phyloP scores from a whole-genome alignment of 148 eudicot genomes.

The Limonium bicolor region DNA sequence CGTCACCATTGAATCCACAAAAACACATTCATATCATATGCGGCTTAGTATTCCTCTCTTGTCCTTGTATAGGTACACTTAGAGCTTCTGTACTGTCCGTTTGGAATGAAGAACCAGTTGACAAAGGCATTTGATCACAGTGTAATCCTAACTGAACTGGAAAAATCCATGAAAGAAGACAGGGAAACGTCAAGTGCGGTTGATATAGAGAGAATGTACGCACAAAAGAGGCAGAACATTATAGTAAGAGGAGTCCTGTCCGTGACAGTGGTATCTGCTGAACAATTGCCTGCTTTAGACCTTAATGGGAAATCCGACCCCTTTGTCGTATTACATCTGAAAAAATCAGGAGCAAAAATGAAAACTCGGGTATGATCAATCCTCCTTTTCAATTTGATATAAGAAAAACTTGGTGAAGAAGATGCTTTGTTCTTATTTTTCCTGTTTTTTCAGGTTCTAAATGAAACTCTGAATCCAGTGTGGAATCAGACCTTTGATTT shows the following conservation, averaged over 20 bases:
- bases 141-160: slow-evolving; percentile 47
- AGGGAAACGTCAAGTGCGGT: slow-evolving; percentile 18
- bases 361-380: slow-evolving; percentile 63
- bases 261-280: slow-evolving; percentile 61
- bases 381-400: not conserved
- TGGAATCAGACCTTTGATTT: slow-evolving; percentile 95
- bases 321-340: slow-evolving; percentile 48
- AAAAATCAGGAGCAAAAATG: slow-evolving; percentile 45
- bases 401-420: not conserved
- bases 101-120: slow-evolving; percentile 39
- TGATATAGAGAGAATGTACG: slow-evolving; percentile 21
- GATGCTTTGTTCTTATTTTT: slow-evolving; percentile 1
- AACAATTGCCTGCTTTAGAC: slow-evolving; percentile 64
- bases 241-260: slow-evolving; percentile 81
- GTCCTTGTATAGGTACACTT: slow-evolving; percentile 56
- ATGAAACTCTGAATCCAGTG: slow-evolving; percentile 66
- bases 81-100: slow-evolving; percentile 75
- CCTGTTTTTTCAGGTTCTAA: slow-evolving; percentile 42
- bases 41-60: too few species aligned
- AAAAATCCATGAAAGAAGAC: slow-evolving; percentile 44
- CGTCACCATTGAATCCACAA: too few species aligned
- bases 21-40: too few species aligned
- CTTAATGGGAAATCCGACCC: slow-evolving; percentile 79
- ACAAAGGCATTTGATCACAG: slow-evolving; percentile 33
- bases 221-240: slow-evolving; percentile 31